These are phyloP conservation scores for Fragaria vesca DNA, from an alignment of 306 rosid species.

Conservation along the genomic window DNA sequence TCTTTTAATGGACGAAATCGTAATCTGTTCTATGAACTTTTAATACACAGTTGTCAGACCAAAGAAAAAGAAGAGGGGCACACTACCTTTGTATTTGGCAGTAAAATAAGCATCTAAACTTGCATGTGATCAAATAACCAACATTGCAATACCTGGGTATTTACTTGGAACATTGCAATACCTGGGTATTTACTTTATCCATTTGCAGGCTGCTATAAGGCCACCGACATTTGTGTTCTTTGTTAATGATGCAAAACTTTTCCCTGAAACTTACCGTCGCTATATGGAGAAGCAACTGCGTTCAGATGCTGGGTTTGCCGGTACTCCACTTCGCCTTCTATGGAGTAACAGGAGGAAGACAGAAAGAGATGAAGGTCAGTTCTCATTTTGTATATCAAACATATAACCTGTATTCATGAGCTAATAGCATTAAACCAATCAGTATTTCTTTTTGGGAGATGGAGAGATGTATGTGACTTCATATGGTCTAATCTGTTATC, in stretches of 20 bases:
- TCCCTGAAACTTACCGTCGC: conserved; percentile 79
- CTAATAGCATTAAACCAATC: not conserved
- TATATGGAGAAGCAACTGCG: conserved; percentile 93
- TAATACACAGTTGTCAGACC: not conserved
- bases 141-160: not conserved
- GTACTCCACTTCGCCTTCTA: conserved; percentile 85
- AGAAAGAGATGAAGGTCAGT: conserved; percentile 68
- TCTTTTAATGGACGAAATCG: not conserved
- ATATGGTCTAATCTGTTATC: not conserved
- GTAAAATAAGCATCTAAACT: not conserved
- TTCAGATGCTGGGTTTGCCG: conserved; percentile 79
- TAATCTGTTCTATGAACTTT: not conserved
- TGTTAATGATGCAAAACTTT: conserved; percentile 91
- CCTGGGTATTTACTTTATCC: conserved; percentile 14
- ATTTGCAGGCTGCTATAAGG: conserved; percentile 89
- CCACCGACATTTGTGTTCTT: conserved; percentile 96
- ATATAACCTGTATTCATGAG: not conserved
- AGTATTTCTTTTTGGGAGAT: not conserved
- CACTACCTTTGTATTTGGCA: not conserved
- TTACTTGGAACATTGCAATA: conserved; percentile 1
- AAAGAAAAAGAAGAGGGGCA: not conserved
- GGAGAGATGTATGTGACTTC: not conserved
- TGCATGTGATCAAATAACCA: not conserved
- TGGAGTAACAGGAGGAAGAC: conserved; percentile 85
- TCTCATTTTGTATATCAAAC: conserved; percentile 18